Evolutionary conservation across 345 rosid genomes (phyloP).

Genomic region (Iberis pinnata): DNA sequence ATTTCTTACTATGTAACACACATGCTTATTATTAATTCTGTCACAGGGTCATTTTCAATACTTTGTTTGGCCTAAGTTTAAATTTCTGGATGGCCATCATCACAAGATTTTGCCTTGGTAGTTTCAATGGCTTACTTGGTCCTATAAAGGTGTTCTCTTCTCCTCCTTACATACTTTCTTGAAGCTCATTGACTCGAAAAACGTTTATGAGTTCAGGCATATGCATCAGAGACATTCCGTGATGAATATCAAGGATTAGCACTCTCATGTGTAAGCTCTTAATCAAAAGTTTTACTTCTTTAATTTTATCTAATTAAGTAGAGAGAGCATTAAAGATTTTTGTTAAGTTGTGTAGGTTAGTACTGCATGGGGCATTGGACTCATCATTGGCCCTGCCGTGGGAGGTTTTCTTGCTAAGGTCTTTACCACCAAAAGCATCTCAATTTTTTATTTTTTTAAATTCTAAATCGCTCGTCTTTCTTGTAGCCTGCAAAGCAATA

Average conservation of each 20-base stretch:
- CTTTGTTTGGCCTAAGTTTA: conserved; percentile 78
- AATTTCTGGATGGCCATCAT: conserved; percentile 92
- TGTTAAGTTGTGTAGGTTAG: conserved; percentile 46
- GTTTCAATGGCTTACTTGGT: conserved; percentile 86
- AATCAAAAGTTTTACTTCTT: neutral
- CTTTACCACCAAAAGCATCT: conserved; percentile 8
- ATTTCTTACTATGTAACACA: neutral
- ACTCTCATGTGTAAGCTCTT: conserved; percentile 63
- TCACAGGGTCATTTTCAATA: conserved; percentile 79
- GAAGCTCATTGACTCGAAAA: neutral
- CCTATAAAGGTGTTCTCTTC: conserved; percentile 53
- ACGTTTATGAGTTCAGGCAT: conserved; percentile 49
- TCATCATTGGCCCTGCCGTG: conserved; percentile 90
- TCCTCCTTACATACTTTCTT: neutral
- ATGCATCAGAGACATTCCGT: conserved; percentile 65
- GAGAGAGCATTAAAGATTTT: neutral
- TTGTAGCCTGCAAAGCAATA: conserved; percentile 81
- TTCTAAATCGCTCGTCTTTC: neutral
- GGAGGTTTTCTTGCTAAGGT: conserved; percentile 98
- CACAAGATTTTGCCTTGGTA: conserved; percentile 80
- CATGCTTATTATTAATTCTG: neutral
- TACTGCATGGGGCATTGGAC: conserved; percentile 94
- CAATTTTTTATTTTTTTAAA: neutral
- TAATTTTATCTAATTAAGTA: neutral
- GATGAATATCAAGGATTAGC: conserved; percentile 77